Evolutionary conservation across 495 filamentous ascomycete species (phyloP).

Genomic region (Symbiotaphrina buchneri): DNA sequence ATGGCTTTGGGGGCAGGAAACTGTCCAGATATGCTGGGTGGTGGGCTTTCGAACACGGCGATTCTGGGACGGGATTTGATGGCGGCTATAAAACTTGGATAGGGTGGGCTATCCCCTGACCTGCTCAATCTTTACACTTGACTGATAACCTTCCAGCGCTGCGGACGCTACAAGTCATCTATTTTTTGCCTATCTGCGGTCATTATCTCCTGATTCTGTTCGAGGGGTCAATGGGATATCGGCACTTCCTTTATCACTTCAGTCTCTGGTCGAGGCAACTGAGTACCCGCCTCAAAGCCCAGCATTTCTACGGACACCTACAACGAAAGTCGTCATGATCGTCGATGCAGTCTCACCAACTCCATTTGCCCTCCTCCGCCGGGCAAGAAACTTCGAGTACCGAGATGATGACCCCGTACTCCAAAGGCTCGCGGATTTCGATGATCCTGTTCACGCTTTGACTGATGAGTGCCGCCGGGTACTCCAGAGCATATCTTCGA

Average conservation of each 20-base stretch:
- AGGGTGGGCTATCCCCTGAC: constrained; percentile 17
- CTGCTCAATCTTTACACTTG: constrained; percentile 3
- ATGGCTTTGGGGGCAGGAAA: constrained; percentile 84
- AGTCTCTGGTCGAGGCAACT: constrained; percentile 73
- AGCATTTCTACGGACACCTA: constrained; percentile 51
- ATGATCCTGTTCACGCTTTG: constrained; percentile 70
- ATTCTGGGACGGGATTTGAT: constrained; percentile 81
- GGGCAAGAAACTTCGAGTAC: constrained; percentile 90
- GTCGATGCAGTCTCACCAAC: constrained; percentile 91
- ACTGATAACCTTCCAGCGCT: constrained; percentile 30
- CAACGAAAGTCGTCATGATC: constrained; percentile 86
- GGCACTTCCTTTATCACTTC: constrained; percentile 67
- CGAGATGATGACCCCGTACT: constrained; percentile 67
- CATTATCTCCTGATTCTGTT: constrained; percentile 54
- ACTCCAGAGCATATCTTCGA: constrained; percentile 64
- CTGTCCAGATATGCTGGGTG: constrained; percentile 88
- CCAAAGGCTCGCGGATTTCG: constrained; percentile 63
- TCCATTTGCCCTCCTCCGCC: constrained; percentile 72
- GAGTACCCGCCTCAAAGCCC: constrained; percentile 83
- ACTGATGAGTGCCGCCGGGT: constrained; percentile 90
- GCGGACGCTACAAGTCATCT: constrained; percentile 91
- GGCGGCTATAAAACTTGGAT: constrained; percentile 80
- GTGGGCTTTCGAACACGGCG: constrained; percentile 92
- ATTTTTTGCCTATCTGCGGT: constrained; percentile 93
- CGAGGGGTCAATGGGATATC: constrained; percentile 54